Evolutionary conservation across 2,329 filamentous ascomycete species (phyloP), one percentile per base, ranked within the genome.

Genomic region (Trichoderma atroviride): DNA sequence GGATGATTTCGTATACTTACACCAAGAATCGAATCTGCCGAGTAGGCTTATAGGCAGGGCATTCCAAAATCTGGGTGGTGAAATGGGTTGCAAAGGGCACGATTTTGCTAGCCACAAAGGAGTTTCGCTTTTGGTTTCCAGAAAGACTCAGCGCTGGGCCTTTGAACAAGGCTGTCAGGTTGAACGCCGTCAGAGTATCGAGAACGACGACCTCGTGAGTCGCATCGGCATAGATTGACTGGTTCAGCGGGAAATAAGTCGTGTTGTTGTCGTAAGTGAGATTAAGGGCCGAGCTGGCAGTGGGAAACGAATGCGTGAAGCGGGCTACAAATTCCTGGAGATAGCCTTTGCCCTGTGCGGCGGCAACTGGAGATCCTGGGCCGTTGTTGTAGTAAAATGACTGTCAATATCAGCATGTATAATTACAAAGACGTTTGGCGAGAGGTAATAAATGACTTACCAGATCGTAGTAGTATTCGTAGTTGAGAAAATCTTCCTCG

Each of bases 1-100:
- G 13, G 52, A 57, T 19, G 29, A 3, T 2, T 33, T 19, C 29
- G 13, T 35, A n/a, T 31, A 35, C 55, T 35, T 57, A 57, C 55
- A 57, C 55, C 19, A 57, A 33, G 29, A 57, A 57, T 31, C 55
- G 55, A 29, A 57, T 57, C 29, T 57, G 55, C 7, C 29, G 27
- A 33, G 55, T 29, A 19, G 55, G 55, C 19, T 57, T 57, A 22
- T 57, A 57, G 14, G 55, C 29, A 3, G 55, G 55, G 29, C 55
- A 57, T 35, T 57, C 55, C 29, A 57, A 35, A 29, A 57, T 22
- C 29, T 57, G 55, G 4, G 55, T 57, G 10, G 55, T 57, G 4
- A 57, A 57, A 33, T 57, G 55, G 10, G 55, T 57, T 57, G 55
- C 55, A 57, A 57, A 57, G 29, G 55, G 55, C 29, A 57, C 55